phyloP scores from a whole-genome alignment of 2,329 filamentous ascomycete species.

The Lojkania enalia region DNA sequence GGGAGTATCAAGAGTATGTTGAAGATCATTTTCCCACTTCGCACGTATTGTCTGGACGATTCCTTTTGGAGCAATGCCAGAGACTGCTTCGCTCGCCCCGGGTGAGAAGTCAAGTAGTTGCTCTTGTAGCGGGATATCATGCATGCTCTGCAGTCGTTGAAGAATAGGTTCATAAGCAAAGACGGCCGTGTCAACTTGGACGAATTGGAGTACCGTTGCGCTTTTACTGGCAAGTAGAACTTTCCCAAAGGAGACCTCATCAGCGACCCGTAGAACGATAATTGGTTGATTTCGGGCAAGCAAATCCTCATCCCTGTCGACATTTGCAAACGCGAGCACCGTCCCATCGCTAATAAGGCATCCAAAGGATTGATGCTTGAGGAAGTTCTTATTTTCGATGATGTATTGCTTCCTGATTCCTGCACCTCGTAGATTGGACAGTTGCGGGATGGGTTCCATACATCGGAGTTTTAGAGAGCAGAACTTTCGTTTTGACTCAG shows the following conservation, averaged over 20 bases:
- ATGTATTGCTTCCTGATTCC: conserved; percentile 53
- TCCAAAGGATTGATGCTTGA: conserved; percentile 65
- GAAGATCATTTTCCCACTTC: conserved; percentile 21
- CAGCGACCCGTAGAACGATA: conserved; percentile 57
- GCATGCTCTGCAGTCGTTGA: conserved; percentile 59
- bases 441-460: conserved; percentile 49
- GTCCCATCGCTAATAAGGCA: conserved; percentile 58
- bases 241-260: conserved; percentile 51
- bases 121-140: conserved; percentile 59
- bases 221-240: conserved; percentile 46
- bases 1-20: conserved; percentile 20
- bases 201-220: conserved; percentile 50
- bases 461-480: conserved; percentile 49
- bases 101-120: conserved; percentile 50
- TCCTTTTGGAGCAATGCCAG: conserved; percentile 25
- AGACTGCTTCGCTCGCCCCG: conserved; percentile 20
- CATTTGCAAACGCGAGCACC: conserved; percentile 63
- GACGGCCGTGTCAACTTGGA: conserved; percentile 65
- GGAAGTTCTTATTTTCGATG: conserved; percentile 51
- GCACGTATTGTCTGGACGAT: conserved; percentile 30
- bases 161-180: conserved; percentile 73
- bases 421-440: conserved; percentile 35
- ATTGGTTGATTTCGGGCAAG: conserved; percentile 52
- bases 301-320: conserved; percentile 56
- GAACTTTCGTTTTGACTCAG: conserved; percentile 32